Evolutionary conservation across 2,329 filamentous ascomycete species (phyloP).

Genomic region (Penicillium griseofulvum): DNA sequence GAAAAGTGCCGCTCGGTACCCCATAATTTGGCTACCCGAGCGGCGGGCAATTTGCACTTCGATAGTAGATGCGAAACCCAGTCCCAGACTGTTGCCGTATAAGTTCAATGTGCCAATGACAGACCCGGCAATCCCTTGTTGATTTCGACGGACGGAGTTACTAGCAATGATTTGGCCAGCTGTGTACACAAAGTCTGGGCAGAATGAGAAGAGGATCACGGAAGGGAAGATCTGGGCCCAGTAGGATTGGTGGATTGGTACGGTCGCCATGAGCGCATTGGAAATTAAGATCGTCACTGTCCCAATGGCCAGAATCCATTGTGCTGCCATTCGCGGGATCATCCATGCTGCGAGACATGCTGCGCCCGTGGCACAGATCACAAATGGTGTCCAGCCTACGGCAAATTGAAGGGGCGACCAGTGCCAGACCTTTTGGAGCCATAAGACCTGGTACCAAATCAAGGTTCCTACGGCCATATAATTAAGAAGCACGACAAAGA

Average conservation of each 20-base stretch:
- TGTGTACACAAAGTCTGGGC: slow-evolving; percentile 52
- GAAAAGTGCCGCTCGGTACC: slow-evolving; percentile 34
- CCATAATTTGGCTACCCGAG: slow-evolving; percentile 18
- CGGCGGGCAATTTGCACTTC: slow-evolving; percentile 27
- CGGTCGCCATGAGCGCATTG: slow-evolving; percentile 44
- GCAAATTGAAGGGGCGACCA: slow-evolving; percentile 43
- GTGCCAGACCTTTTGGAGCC: slow-evolving; percentile 46
- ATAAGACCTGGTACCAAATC: slow-evolving; percentile 51
- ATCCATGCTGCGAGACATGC: slow-evolving; percentile 47
- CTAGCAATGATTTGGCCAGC: slow-evolving; percentile 56
- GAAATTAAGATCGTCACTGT: slow-evolving; percentile 30
- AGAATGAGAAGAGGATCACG: slow-evolving; percentile 37
- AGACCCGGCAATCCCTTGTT: slow-evolving; percentile 53
- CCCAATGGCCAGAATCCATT: slow-evolving; percentile 51
- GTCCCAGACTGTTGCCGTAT: slow-evolving; percentile 44
- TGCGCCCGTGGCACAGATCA: slow-evolving; percentile 38
- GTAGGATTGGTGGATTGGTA: slow-evolving; percentile 47
- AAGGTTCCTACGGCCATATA: slow-evolving; percentile 52
- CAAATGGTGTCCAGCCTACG: slow-evolving; percentile 44
- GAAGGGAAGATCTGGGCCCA: slow-evolving; percentile 46
- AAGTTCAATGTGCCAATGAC: slow-evolving; percentile 49
- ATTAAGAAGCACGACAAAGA: slow-evolving; percentile 46
- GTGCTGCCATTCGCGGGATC: slow-evolving; percentile 48
- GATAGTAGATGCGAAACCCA: slow-evolving; percentile 47
- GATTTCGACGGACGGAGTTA: slow-evolving; percentile 48